Conservation (phyloP, 768 basidiomycete species). For the Leccinum incarnatum region DNA sequence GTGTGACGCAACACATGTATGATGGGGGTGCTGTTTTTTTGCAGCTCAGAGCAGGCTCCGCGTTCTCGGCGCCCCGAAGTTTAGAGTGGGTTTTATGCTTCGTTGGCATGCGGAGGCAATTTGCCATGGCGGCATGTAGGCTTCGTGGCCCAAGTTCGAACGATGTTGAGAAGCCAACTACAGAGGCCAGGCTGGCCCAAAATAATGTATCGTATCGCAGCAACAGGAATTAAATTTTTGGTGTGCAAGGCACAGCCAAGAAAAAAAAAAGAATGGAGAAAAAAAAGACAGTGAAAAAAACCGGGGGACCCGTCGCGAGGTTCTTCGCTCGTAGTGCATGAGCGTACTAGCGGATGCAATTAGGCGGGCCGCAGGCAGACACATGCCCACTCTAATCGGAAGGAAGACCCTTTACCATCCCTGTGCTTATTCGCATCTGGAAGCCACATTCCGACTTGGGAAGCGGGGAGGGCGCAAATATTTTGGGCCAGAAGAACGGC, state of each 20-base stretch:
- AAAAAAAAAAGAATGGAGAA: neutral
- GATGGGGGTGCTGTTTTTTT: neutral
- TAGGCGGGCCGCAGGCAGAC: conserved; percentile 31
- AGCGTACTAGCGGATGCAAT: conserved; percentile 23
- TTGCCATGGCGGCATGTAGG: conserved; percentile 3
- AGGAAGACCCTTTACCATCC: conserved; percentile 25
- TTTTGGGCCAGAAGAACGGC: conserved; percentile 15
- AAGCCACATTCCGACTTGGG: conserved; percentile 14
- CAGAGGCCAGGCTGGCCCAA: conserved; percentile 8
- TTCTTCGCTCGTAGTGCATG: conserved; percentile 21
- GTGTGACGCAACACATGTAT: neutral
- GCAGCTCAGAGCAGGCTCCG: conserved; percentile 25
- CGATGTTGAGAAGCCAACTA: neutral
- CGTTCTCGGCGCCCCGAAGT: conserved; percentile 9
- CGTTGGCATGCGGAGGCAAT: neutral
- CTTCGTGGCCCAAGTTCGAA: conserved; percentile 7
- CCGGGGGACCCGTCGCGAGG: conserved; percentile 7
- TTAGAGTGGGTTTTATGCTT: neutral
- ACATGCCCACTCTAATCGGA: conserved; percentile 20
- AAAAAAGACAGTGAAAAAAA: neutral
- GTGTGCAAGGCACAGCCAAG: conserved; percentile 18
- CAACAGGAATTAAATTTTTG: conserved; percentile 10
- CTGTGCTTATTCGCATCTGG: conserved; percentile 18
- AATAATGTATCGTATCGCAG: neutral
- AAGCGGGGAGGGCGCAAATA: conserved; percentile 9